Conservation (phyloP, 345 rosid genomes). For the Schrenkiella parvula region DNA sequence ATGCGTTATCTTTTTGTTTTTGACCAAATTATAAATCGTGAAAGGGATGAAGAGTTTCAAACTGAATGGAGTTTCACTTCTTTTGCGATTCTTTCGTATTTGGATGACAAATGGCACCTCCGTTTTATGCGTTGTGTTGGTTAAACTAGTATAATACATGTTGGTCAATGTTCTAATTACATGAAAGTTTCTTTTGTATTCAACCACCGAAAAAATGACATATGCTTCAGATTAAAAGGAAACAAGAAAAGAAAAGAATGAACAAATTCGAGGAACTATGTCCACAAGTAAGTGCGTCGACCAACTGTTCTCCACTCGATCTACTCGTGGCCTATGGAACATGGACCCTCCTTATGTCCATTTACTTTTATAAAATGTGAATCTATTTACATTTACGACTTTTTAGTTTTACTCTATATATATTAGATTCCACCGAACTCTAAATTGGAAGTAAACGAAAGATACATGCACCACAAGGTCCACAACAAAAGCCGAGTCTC, state of each 20-base stretch:
- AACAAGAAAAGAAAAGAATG: too few relatives aligned
- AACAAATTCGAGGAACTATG: neutral
- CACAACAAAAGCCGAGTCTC: slow-evolving; percentile 1
- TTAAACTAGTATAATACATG: neutral
- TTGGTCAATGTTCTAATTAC: neutral
- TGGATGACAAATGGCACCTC: too few relatives aligned
- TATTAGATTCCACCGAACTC: slow-evolving; percentile 1
- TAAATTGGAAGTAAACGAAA: slow-evolving; percentile 24
- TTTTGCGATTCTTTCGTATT: too few relatives aligned
- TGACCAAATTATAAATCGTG: neutral
- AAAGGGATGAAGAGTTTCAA: neutral
- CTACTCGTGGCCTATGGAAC: neutral
- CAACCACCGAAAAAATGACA: neutral
- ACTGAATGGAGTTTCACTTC: neutral
- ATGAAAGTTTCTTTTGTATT: neutral
- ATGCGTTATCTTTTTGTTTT: neutral
- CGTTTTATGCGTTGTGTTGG: neutral
- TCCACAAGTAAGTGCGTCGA: slow-evolving; percentile 15
- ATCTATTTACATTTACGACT: slow-evolving; percentile 1
- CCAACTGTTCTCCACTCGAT: slow-evolving; percentile 28
- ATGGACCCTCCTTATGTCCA: slow-evolving; percentile 20
- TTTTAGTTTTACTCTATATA: neutral
- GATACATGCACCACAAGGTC: slow-evolving; percentile 22
- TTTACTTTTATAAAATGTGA: neutral
- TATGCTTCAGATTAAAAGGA: too few relatives aligned